Base-by-base conservation (phyloP, 352 stramenopile species). In the Vaucheria bursata region DNA sequence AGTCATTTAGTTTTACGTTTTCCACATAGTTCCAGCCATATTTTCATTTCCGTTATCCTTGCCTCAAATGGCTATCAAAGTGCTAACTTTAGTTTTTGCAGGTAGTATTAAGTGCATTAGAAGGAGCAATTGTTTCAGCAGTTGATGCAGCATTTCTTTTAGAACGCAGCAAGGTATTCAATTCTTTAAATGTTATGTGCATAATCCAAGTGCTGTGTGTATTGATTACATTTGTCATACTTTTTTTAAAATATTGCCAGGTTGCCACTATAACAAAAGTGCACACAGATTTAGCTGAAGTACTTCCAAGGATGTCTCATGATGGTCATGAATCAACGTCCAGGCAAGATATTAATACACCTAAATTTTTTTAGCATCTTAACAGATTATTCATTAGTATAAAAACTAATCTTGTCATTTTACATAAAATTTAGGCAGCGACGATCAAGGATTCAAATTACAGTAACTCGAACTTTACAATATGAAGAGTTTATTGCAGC, bases 251-350 rank as follows among this genome's bases (percentile, higher is more conserved):
- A 18, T 25, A 59, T 25, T 18, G 25, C 45, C 53, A 68, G 53
- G 53, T 68, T 2, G 53, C 53, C 6, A 68, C 53, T 34, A 68
- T 68, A 31, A 68, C 53, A 31, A 7, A 68, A 7, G 53, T 68
- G 2, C 53, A 34, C 53, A 68, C 53, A 34, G 53, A 68, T 7
- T 34, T 68, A 34, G 53, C 8, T 31, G 7, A 31, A 2, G 53
- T 68, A 31, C 34, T 7, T 31, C 2, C 53, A 31, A 68, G 8
- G 53, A 34, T 34, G 53, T 2, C 2, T 2, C 53, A 7, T 34
- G 8, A 2, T 34, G 53, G 2, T 34, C 31, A 7, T 2, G 8
- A 2, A 31, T 34, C 53, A 2, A 34, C 53, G 31, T 68, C 53
- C 53, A 7, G 8, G 53, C 37, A 68, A 8, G 53, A 18, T 18